Evolutionary conservation across 1,284 basidiomycete species (phyloP).

Genomic region (Inonotus hispidus): DNA sequence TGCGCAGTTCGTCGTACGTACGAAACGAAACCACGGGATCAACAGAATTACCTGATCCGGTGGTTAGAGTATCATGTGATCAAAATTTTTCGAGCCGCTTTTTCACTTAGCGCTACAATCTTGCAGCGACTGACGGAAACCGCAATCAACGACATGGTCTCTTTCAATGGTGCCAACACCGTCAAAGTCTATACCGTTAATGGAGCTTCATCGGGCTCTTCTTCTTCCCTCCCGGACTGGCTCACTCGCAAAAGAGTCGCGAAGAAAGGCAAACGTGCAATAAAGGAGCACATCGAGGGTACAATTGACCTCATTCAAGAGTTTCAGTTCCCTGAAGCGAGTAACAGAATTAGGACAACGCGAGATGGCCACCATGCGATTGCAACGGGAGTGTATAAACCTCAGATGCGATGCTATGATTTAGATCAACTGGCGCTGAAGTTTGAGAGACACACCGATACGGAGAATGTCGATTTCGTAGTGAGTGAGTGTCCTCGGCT

Average conservation of each 20-base stretch:
- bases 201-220: conserved; percentile 76
- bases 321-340: conserved; percentile 96
- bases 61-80: too few species aligned
- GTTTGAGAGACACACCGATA: conserved; percentile 94
- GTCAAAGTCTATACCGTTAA: conserved; percentile 91
- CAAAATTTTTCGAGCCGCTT: neutral
- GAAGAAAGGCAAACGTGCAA: conserved; percentile 58
- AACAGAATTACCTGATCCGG: too few species aligned
- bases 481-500: conserved; percentile 60
- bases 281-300: conserved; percentile 67
- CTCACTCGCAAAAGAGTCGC: conserved; percentile 65
- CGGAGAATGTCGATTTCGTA: conserved; percentile 97
- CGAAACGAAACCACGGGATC: too few species aligned
- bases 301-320: conserved; percentile 89
- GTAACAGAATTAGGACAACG: conserved; percentile 87
- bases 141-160: conserved; percentile 2
- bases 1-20: too few species aligned
- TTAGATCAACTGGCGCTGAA: conserved; percentile 90
- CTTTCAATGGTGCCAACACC: conserved; percentile 23
- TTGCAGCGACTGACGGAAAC: neutral
- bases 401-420: conserved; percentile 96
- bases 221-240: conserved; percentile 87
- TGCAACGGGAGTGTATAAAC: conserved; percentile 97
- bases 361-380: conserved; percentile 89
- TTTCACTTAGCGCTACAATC: neutral